A percentile compares a stretch with the other conserved stretches of the same genome.
These are phyloP conservation scores for Tricholoma sp. DNA, from an alignment of 768 basidiomycete genomes.

Conservation along the genomic window DNA sequence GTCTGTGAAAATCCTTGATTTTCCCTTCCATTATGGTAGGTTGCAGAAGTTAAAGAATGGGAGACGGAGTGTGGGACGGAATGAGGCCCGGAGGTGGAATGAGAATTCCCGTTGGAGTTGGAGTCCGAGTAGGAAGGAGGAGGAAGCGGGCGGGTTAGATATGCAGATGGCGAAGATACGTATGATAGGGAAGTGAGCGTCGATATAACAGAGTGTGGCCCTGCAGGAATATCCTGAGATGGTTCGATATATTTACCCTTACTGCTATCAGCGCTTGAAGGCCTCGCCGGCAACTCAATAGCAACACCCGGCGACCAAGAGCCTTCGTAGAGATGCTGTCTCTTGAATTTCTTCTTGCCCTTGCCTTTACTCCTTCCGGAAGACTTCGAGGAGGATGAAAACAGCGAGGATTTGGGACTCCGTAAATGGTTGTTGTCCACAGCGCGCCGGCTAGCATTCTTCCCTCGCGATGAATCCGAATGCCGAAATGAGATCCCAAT, in stretches of 20 bases:
- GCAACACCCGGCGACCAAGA: constrained; percentile 32
- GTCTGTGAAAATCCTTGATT: constrained; percentile 19
- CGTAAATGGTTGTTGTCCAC: constrained; percentile 11
- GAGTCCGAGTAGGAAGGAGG: constrained; percentile 26
- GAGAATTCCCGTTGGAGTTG: constrained; percentile 18
- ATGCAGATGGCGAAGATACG: constrained; percentile 18
- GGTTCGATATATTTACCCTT: constrained; percentile 16
- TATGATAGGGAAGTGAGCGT: constrained; percentile 20
- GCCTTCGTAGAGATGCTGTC: constrained; percentile 20
- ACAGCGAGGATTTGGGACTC: constrained; percentile 25
- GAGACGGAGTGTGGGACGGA: constrained; percentile 25
- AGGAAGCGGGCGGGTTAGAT: constrained; percentile 15
- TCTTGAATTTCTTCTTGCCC: constrained; percentile 31
- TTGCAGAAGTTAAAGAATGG: constrained; percentile 13
- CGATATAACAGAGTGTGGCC: constrained; percentile 7
- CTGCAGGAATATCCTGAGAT: constrained; percentile 4
- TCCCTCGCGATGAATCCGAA: constrained; percentile 26
- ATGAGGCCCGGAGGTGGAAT: constrained; percentile 14
- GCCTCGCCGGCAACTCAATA: constrained; percentile 28
- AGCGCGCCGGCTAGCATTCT: constrained; percentile 10
- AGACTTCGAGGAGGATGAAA: constrained; percentile 16
- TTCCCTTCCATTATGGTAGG: constrained; percentile 9
- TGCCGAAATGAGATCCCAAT: constrained; percentile 40
- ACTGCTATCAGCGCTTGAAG: constrained; percentile 21
- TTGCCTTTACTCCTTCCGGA: constrained; percentile 25